A percentile compares a stretch with the other conserved stretches of the same genome.
These are phyloP conservation scores for Hirsutella thompsonii DNA, from an alignment of 2,329 filamentous ascomycete species.

Conservation along the genomic window DNA sequence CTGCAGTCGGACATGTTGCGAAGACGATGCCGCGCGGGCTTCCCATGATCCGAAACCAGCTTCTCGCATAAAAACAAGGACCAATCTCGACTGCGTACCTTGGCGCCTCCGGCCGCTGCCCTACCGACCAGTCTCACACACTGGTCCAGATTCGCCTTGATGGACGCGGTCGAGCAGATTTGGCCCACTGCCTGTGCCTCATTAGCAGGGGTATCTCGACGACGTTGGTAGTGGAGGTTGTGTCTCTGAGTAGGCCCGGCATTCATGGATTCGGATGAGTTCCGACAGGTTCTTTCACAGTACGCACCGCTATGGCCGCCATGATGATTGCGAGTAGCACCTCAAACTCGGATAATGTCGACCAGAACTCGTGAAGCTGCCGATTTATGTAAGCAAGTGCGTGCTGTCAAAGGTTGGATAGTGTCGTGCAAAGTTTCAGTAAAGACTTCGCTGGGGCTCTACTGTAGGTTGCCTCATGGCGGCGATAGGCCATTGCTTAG, in stretches of 20 bases:
- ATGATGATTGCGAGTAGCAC: not conserved
- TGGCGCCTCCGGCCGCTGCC: slow-evolving; percentile 64
- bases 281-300: not conserved
- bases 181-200: slow-evolving; percentile 60
- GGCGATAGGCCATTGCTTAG: slow-evolving; percentile 5
- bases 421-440: too few relatives aligned
- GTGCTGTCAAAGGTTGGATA: too few relatives aligned
- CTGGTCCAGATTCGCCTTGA: slow-evolving; percentile 67
- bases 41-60: not conserved
- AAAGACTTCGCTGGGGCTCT: too few relatives aligned
- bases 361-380: too few relatives aligned
- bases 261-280: not conserved
- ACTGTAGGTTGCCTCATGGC: too few relatives aligned
- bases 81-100: slow-evolving; percentile 33
- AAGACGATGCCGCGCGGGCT: too few relatives aligned
- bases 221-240: not conserved
- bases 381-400: too few relatives aligned
- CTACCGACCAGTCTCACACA: slow-evolving; percentile 60
- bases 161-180: slow-evolving; percentile 71
- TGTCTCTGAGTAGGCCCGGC: not conserved
- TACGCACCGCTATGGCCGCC: not conserved
- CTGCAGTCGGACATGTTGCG: too few relatives aligned
- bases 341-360: not conserved
- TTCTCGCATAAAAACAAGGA: not conserved
- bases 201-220: not conserved